Base-by-base conservation (phyloP, 164 flowering plant species). In the Hamamelis virginiana region DNA sequence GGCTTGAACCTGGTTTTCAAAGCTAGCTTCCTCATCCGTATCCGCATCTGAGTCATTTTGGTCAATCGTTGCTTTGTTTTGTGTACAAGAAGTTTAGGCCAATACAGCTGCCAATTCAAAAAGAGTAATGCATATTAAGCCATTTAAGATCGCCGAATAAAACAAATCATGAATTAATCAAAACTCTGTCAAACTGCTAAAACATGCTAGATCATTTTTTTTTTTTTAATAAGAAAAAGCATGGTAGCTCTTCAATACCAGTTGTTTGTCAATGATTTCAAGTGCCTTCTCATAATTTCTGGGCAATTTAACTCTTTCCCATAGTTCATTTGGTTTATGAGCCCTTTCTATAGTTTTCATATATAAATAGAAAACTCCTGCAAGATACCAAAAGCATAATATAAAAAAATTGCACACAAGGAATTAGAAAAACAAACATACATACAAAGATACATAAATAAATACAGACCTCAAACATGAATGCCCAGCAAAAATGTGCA, bases 281-380 rank as follows among this genome's bases (percentile, higher is more conserved):
- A 91, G 91, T 8, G 97, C 92, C 71, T 88, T 87, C 65, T 82
- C 91, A 64, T 92, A 92, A 71, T 92, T 95, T 68, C 84, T 77
- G 0, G 97, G 97, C 68, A 92, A 68, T 76, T 91, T 91, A 44
- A 92, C 83, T 81, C 98, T 82, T 76, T 95, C 97, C 98, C 98
- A 95, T 71, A 91, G 77, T 50, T 91, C 77, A 57, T 83, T 89
- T 5, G 97, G 98, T 86, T 76, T 85, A 66, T 91, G 96, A 74
- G 98, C 92, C 76, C 97, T 89, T 79, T 92, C 97, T 72, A 92
- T 91, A 1, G 97, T 88, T 70, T 95, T 95, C 96, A 91, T 91
- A 65, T 94, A 94, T 33, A 94, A 81, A 78, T 92, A 94, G 64
- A 94, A 91, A 33, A 94, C 82, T 22, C 98, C 98, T 94, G 80